phyloP scores from a whole-genome alignment of 306 rosid genomes.

The Prunus mongolica region DNA sequence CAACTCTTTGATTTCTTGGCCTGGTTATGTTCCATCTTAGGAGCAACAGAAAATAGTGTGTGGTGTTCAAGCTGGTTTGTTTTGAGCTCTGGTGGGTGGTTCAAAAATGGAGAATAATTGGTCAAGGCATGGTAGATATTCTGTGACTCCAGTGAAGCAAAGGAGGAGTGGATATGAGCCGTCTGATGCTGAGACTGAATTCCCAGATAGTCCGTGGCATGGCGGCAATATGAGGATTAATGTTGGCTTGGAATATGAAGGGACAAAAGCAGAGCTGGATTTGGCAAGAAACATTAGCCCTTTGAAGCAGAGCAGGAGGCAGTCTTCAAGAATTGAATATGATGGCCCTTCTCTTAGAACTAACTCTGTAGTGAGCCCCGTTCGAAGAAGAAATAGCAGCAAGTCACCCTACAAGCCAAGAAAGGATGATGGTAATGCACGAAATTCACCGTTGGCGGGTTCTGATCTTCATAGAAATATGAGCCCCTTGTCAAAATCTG shows the following conservation, averaged over 20 bases:
- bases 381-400: conserved; percentile 43
- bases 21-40: conserved; percentile 6
- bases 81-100: neutral
- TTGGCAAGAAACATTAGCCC: conserved; percentile 33
- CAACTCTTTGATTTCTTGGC: neutral
- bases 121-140: conserved; percentile 20
- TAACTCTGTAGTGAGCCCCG: conserved; percentile 4
- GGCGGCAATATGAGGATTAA: conserved; percentile 31
- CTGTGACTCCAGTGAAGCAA: conserved; percentile 40
- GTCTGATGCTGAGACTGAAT: conserved; percentile 81
- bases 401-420: conserved; percentile 60
- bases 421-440: conserved; percentile 21
- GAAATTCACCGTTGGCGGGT: conserved; percentile 18
- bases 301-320: conserved; percentile 35
- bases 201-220: conserved; percentile 52
- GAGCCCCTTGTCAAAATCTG: conserved; percentile 55
- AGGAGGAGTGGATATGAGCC: conserved; percentile 86
- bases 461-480: conserved; percentile 31
- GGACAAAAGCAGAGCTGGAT: conserved; percentile 18
- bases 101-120: conserved; percentile 4
- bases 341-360: conserved; percentile 28
- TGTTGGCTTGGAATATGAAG: conserved; percentile 21
- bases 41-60: neutral
- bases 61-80: neutral
- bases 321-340: conserved; percentile 37